Base-by-base conservation (phyloP, 177 flowering plant species). In the Vitis hybrid region DNA sequence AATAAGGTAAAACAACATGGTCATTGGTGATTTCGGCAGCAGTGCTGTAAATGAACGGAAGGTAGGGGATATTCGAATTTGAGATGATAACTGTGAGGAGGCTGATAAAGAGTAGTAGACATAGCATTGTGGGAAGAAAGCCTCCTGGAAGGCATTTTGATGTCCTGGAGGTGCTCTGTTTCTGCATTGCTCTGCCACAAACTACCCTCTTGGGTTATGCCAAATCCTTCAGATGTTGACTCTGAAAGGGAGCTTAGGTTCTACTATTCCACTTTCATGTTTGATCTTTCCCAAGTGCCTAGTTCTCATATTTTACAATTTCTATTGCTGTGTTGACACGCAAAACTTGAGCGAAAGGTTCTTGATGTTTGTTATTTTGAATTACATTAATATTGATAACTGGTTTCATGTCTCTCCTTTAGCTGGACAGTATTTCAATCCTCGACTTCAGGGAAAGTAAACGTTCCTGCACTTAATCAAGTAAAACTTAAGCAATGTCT, bases 101-200 rank as follows among this genome's bases (percentile, higher is more conserved):
- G 24, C 74, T 72, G 61, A 72, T 52, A 58, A 80, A 57, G 62
- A 80, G 65, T n/a, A 80, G 76, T 11, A 68, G 64, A 70, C 60
- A 74, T 13, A 78, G 48, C 71, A 76, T 8, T 65, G 24, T 60
- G 58, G 67, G 71, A 56, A 73, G 57, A 40, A 40, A 40, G 55
- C 60, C 30, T 46, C 65, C 74, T 64, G 70, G 72, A 58, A 66
- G 69, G 67, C 75, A 79, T 70, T 63, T 82, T 27, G 68, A 65
- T 19, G 70, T 49, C 57, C 63, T 79, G 56, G 68, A 69, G 40
- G 55, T 56, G 58, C n/a, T 65, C 18, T 77, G 76, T 40, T 62
- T 67, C 73, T 68, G 72, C 82, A 77, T 79, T 68, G 57, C 58
- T 68, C 24, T 21, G 56, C 19, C 56, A 21, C 35, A 3, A 15